Evolutionary conservation across 805 yeast genomes (phyloP).

Genomic region (Yamadazyma takamatsuzukensis): DNA sequence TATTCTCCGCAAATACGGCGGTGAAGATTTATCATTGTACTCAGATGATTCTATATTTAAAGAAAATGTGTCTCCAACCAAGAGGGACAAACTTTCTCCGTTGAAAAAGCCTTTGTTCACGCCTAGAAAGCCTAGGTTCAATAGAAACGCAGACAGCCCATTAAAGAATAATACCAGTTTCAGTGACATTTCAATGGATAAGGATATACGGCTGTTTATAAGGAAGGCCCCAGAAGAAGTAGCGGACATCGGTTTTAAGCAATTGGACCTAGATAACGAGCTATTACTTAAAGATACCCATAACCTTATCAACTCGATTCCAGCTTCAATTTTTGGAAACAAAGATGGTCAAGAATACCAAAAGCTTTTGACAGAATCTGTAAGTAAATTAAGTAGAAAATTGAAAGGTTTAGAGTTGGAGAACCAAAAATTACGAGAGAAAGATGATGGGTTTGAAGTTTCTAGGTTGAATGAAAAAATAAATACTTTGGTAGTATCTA

Average conservation of each 20-base stretch:
- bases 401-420: slow-evolving; percentile 3
- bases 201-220: background rate
- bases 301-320: slow-evolving; percentile 21
- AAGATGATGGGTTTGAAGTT: slow-evolving; percentile 8
- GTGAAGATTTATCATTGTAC: slow-evolving; percentile 10
- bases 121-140: slow-evolving; percentile 1
- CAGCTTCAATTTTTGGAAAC: slow-evolving; percentile 14
- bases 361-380: slow-evolving; percentile 22
- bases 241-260: slow-evolving; percentile 3
- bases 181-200: slow-evolving; percentile 1
- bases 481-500: slow-evolving; percentile 7
- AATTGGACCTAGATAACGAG: slow-evolving; percentile 11
- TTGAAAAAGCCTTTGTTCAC: slow-evolving; percentile 5
- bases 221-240: background rate
- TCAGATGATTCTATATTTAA: slow-evolving; percentile 14
- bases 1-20: slow-evolving; percentile 5
- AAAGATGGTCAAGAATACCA: slow-evolving; percentile 26
- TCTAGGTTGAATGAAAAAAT: slow-evolving; percentile 13
- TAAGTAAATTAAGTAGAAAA: slow-evolving; percentile 24
- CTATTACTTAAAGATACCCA: slow-evolving; percentile 27
- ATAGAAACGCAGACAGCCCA: background rate
- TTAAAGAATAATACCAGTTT: background rate
- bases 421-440: slow-evolving; percentile 7
- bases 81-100: slow-evolving; percentile 5
- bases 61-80: slow-evolving; percentile 1